Percentiles rank a stretch among this genome's conserved stretches.
Conservation (phyloP, 176 grass and related monocot species). For the Aegilops tauschii region DNA sequence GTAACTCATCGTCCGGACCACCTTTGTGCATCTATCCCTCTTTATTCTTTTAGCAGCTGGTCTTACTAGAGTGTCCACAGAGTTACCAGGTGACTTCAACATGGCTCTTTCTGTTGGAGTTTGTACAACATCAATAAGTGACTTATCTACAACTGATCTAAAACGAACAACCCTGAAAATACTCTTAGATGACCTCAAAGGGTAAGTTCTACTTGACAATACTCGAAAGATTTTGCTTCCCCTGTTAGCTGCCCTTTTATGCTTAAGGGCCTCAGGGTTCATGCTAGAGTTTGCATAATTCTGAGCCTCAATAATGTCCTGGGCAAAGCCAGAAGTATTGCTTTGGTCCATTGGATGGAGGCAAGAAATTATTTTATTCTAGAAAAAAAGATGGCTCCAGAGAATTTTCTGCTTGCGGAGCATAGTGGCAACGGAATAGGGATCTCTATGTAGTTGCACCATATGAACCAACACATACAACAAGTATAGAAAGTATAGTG, state of each 20-base stretch:
- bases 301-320: conserved; percentile 3
- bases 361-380: not conserved
- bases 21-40: conserved; percentile 12
- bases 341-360: conserved; percentile 30
- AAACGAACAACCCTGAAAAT: conserved; percentile 43
- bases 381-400: not conserved
- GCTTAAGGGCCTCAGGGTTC: conserved; percentile 9
- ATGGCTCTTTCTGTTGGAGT: not conserved
- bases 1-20: conserved; percentile 39
- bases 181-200: conserved; percentile 45
- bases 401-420: not conserved
- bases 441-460: not conserved
- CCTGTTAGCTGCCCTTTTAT: conserved; percentile 27
- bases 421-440: not conserved
- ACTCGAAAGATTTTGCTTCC: conserved; percentile 28
- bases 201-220: conserved; percentile 26
- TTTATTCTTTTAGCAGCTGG: conserved; percentile 21
- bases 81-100: conserved; percentile 21
- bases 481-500: conserved; percentile 9
- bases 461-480: conserved; percentile 15
- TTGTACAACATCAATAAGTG: conserved; percentile 31
- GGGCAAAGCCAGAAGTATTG: not conserved
- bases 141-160: conserved; percentile 15
- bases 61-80: conserved; percentile 3
- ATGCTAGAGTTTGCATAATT: conserved; percentile 25